Percentiles rank a stretch among this genome's conserved stretches.
phyloP scores from a whole-genome alignment of 352 stramenopile genomes.

The Pythium plurisporium region DNA sequence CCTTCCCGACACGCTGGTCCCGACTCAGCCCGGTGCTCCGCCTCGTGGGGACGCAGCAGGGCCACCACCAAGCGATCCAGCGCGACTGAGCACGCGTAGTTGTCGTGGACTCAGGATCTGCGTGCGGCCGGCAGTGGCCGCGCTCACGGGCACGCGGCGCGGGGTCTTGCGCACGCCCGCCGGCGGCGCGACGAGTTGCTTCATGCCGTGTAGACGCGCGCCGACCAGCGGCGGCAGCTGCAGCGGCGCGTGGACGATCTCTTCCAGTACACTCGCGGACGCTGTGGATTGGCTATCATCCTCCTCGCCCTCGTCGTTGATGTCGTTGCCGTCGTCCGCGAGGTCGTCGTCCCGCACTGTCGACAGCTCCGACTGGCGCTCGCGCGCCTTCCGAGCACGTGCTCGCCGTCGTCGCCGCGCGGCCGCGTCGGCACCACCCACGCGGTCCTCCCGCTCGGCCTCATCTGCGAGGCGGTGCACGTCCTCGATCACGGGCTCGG shows the following conservation, averaged over 20 bases:
- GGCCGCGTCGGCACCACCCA: neutral
- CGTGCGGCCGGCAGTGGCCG: conserved; percentile 19
- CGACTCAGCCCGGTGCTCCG: too few relatives aligned
- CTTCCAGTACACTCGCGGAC: conserved; percentile 14
- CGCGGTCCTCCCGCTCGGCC: conserved; percentile 2
- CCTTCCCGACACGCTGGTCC: too few relatives aligned
- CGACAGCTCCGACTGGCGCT: neutral
- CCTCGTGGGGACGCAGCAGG: too few relatives aligned
- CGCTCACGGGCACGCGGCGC: conserved; percentile 20
- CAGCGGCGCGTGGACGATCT: conserved; percentile 17
- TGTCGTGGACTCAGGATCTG: conserved; percentile 29
- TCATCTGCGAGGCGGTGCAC: conserved; percentile 37
- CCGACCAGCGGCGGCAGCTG: conserved; percentile 17
- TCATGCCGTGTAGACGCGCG: neutral
- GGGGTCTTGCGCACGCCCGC: conserved; percentile 23
- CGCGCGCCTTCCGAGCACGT: conserved; percentile 1
- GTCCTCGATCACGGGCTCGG: conserved; percentile 54
- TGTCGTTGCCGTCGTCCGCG: neutral
- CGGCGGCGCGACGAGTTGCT: neutral
- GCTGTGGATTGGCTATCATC: neutral
- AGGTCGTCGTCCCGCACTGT: neutral
- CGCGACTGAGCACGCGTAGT: conserved; percentile 16
- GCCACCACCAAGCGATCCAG: neutral
- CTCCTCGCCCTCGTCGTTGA: neutral
- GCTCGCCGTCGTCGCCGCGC: neutral